phyloP scores from a whole-genome alignment of 306 rosid genomes.

The Pyrus pyrifolia region DNA sequence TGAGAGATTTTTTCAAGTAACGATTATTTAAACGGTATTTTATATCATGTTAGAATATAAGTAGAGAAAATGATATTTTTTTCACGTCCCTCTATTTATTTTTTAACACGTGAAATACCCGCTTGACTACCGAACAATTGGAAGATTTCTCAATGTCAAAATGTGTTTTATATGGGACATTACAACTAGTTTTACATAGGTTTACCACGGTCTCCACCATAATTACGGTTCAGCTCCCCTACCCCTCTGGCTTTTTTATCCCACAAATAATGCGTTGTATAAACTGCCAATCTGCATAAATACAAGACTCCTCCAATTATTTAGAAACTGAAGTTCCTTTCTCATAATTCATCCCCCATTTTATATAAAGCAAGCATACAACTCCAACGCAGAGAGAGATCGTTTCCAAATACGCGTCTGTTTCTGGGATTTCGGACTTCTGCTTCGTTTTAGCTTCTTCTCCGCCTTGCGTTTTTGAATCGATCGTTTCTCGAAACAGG shows the following conservation, averaged over 20 bases:
- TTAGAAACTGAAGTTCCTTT: too few relatives aligned
- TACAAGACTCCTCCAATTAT: too few relatives aligned
- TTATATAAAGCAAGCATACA: too few relatives aligned
- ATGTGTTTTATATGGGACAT: too few relatives aligned
- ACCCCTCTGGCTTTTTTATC: not conserved
- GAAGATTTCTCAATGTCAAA: not conserved
- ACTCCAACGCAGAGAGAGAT: not conserved
- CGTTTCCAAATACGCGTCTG: not conserved
- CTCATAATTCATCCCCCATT: too few relatives aligned
- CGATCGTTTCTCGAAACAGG: not conserved
- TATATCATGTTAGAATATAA: too few relatives aligned
- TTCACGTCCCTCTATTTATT: fast-evolving
- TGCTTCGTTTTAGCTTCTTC: not conserved
- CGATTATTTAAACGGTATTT: fast-evolving
- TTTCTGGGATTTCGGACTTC: too few relatives aligned
- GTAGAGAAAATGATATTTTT: fast-evolving
- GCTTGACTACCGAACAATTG: too few relatives aligned
- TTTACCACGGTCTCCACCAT: not conserved
- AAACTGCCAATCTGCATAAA: not conserved
- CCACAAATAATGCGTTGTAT: not conserved
- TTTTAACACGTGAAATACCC: too few relatives aligned
- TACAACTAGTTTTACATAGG: not conserved
- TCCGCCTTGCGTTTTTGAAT: not conserved
- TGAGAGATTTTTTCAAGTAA: too few relatives aligned
- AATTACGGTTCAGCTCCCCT: not conserved